These are phyloP conservation scores for Jacaranda copaia DNA, from an alignment of 257 asterid species.

Conservation along the genomic window DNA sequence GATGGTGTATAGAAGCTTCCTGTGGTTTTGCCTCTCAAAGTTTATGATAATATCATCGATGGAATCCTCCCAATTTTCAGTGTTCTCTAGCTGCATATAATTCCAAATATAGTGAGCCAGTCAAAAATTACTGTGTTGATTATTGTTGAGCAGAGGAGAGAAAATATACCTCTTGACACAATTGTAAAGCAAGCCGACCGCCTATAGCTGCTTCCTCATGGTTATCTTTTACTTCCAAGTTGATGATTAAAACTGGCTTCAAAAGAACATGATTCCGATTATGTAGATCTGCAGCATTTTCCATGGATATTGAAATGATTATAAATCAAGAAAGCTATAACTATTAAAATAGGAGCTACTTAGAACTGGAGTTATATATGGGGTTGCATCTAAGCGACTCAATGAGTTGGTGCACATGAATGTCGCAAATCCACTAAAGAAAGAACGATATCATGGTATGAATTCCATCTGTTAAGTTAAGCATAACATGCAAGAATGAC, in stretches of 20 bases:
- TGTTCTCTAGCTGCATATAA: constrained; percentile 64
- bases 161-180: constrained; percentile 80
- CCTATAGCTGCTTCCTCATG: constrained; percentile 99
- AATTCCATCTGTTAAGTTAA: neutral
- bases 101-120: constrained; percentile 20
- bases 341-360: neutral
- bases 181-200: constrained; percentile 79
- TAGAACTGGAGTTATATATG: neutral
- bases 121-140: neutral
- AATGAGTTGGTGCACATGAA: neutral
- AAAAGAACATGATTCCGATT: constrained; percentile 70
- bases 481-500: neutral
- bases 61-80: constrained; percentile 82
- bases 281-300: constrained; percentile 76
- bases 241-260: constrained; percentile 85
- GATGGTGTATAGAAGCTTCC: constrained; percentile 81
- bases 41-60: constrained; percentile 71
- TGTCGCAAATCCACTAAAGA: neutral
- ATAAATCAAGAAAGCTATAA: neutral
- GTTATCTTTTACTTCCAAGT: constrained; percentile 96
- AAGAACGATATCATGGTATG: neutral
- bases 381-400: neutral
- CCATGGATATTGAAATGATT: constrained; percentile 8
- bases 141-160: neutral
- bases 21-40: constrained; percentile 76